Evolutionary conservation across 495 filamentous ascomycete genomes (phyloP).

Genomic region (Aspergillus saccharolyticus): DNA sequence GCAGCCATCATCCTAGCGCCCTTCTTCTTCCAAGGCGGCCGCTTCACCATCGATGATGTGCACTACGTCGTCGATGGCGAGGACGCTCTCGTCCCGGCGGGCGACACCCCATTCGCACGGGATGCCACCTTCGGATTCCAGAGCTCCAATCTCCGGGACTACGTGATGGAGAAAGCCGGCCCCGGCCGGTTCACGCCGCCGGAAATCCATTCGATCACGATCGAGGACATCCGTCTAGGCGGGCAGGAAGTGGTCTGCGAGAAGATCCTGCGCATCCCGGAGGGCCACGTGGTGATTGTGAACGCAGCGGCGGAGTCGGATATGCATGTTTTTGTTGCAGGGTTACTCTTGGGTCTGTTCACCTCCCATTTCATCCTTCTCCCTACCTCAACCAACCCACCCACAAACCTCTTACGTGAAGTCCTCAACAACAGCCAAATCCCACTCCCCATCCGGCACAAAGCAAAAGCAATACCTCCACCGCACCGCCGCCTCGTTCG

Average conservation of each 20-base stretch:
- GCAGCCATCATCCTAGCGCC: constrained; percentile 47
- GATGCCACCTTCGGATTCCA: constrained; percentile 52
- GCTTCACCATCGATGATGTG: constrained; percentile 48
- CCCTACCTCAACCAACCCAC: no score
- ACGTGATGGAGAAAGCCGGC: constrained; percentile 47
- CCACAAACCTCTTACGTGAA: no score
- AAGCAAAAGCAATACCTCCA: constrained; percentile 47
- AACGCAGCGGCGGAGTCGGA: constrained; percentile 50
- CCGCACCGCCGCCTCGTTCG: constrained; percentile 50
- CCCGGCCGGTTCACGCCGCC: constrained; percentile 27
- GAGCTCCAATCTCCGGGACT: constrained; percentile 45
- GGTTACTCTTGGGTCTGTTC: constrained; percentile 34
- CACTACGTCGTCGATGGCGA: constrained; percentile 50
- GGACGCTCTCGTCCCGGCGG: constrained; percentile 37
- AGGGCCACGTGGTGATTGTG: constrained; percentile 41
- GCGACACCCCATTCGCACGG: constrained; percentile 44
- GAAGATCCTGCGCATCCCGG: constrained; percentile 29
- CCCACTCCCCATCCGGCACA: constrained; percentile 17
- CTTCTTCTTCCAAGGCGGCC: constrained; percentile 51
- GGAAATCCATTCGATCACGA: constrained; percentile 37
- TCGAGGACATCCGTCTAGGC: constrained; percentile 41
- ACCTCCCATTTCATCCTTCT: background rate
- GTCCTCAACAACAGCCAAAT: constrained; percentile 20
- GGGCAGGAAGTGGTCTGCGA: constrained; percentile 35
- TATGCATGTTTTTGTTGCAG: constrained; percentile 47